A percentile compares a stretch with the other conserved stretches of the same genome.
Evolutionary conservation across 2,329 filamentous ascomycete genomes (phyloP).

Genomic region (Zymoseptoria tritici): DNA sequence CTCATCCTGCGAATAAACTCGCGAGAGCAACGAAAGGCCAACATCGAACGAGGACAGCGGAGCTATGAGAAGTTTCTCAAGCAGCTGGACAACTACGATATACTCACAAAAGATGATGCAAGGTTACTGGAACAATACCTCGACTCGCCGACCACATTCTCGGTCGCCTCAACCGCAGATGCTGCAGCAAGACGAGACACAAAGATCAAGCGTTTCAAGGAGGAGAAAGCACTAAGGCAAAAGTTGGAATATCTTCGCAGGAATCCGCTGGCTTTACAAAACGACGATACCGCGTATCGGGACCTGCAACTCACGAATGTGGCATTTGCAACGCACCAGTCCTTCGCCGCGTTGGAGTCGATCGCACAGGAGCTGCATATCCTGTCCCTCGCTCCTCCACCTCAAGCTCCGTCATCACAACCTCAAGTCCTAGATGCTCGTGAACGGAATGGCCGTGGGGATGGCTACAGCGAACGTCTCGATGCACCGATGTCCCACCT

Average conservation of each 20-base stretch:
- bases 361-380: conserved; percentile 79
- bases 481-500: conserved; percentile 56
- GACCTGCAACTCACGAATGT: conserved; percentile 71
- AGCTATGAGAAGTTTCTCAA: conserved; percentile 74
- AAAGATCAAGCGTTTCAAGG: conserved; percentile 78
- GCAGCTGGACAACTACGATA: conserved; percentile 67
- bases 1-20: conserved; percentile 61
- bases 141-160: conserved; percentile 65
- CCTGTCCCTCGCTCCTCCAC: conserved; percentile 62
- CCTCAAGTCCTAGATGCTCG: conserved; percentile 34
- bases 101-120: conserved; percentile 58
- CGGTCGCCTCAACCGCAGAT: conserved; percentile 59
- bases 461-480: conserved; percentile 64
- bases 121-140: conserved; percentile 66
- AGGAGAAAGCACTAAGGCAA: conserved; percentile 77
- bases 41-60: conserved; percentile 57
- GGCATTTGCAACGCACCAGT: conserved; percentile 63
- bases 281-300: conserved; percentile 79
- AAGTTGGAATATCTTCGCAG: conserved; percentile 65
- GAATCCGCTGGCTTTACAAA: conserved; percentile 54
- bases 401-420: conserved; percentile 22
- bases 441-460: conserved; percentile 40
- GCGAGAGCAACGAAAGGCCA: conserved; percentile 50
- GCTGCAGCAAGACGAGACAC: conserved; percentile 65
- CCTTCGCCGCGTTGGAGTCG: conserved; percentile 82